Base-by-base conservation (phyloP, 177 flowering plant species). In the Telopea speciosissima region DNA sequence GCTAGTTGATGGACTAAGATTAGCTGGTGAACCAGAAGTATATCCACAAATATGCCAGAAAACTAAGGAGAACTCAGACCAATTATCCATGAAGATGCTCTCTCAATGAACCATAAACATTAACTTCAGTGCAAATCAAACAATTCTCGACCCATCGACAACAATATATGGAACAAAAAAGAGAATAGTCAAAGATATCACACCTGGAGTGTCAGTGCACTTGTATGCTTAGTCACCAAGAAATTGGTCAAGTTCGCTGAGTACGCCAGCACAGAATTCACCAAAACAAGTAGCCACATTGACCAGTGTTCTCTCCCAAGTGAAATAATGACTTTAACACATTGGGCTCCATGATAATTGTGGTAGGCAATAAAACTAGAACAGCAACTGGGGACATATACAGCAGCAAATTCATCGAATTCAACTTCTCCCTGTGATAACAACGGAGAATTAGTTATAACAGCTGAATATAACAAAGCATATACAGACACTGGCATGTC, bases 201-300 rank as follows among this genome's bases (percentile, higher is more conserved):
- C 63, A 95, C 99, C 97, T 95, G 99, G 67, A 95, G 96, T 10
- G 99, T 95, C n/a, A 95, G 72, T 17, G 99, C 85, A 79, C 99
- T 95, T 24, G 99, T 95, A 74, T 95, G 93, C 81, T 95, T 95
- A 8, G 99, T 95, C 73, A 95, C 99, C 89, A 95, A 84, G 81
- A 95, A 93, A 81, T 95, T 95, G 33, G 85, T 70, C 78, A 95
- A 80, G 77, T 95, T 95, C 12, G 90, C 99, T 17, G 87, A 80
- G 76, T 91, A 95, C 16, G 99, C 99, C 87, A 89, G 76, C 24
- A 81, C 71, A 63, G 99, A 93, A 77, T 93, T 95, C 68, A 90
- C 54, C 33, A 88, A 31, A 75, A 94, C 92, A 78, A 90, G 92
- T 36, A 88, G 28, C 92, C 89, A 85, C 88, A 92, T 87, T 72